Conservation (phyloP, 1,284 basidiomycete genomes). For the Sanghuangporus sanghuang region DNA sequence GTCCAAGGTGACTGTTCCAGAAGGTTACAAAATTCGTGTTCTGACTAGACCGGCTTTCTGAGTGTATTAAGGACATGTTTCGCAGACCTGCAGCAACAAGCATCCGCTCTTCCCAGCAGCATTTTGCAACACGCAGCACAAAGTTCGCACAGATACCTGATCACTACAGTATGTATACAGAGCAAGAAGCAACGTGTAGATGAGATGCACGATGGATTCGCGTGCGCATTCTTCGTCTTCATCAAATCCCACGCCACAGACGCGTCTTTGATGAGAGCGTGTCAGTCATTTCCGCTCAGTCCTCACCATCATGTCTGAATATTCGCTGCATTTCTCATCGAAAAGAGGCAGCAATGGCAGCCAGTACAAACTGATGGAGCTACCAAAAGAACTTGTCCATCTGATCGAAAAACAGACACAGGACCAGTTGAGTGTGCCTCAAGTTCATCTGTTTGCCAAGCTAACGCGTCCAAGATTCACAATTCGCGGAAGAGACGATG, state of each 20-base stretch:
- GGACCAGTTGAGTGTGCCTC: not conserved
- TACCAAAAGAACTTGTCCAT: conserved; percentile 13
- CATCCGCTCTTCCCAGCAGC: too few species aligned
- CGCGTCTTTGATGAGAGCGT: not conserved
- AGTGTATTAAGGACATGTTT: not conserved
- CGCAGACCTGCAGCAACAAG: not conserved
- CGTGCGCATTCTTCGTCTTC: not conserved
- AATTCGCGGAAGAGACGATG: conserved; percentile 76
- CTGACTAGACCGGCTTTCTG: not conserved
- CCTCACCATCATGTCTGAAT: conserved; percentile 1
- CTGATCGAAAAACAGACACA: conserved; percentile 5
- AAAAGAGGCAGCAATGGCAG: not conserved
- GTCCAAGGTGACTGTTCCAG: too few species aligned
- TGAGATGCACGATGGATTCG: not conserved
- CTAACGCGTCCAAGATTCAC: conserved; percentile 43
- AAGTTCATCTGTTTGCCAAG: not conserved
- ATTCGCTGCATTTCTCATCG: conserved; percentile 6
- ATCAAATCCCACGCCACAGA: conserved; percentile 6
- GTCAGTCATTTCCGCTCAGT: not conserved
- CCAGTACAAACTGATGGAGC: conserved; percentile 13
- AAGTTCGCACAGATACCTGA: too few species aligned
- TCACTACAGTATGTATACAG: too few species aligned
- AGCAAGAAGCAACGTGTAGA: not conserved
- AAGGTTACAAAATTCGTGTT: not conserved
- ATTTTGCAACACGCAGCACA: too few species aligned